Percentiles rank a stretch among this genome's conserved stretches.
These are phyloP conservation scores for Luffa acutangula DNA, from an alignment of 306 rosid genomes.

Conservation along the genomic window DNA sequence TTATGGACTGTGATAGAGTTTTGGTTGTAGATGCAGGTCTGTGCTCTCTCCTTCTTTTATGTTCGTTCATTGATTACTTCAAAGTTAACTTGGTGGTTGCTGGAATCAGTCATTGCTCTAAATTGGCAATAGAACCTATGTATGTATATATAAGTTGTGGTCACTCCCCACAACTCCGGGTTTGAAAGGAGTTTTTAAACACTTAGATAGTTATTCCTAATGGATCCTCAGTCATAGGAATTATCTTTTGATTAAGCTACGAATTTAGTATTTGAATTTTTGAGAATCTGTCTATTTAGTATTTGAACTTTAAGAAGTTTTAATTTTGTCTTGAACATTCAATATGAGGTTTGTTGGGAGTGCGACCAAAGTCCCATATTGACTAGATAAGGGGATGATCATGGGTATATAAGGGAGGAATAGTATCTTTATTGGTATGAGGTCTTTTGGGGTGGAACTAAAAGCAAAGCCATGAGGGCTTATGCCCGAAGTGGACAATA, in stretches of 20 bases:
- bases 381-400: too few relatives aligned
- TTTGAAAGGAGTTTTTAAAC: too few relatives aligned
- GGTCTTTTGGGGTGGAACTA: too few relatives aligned
- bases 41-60: neutral
- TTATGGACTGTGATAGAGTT: conserved; percentile 85
- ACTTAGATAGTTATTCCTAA: too few relatives aligned
- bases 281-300: too few relatives aligned
- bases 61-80: neutral
- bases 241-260: neutral
- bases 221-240: neutral
- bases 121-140: neutral
- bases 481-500: too few relatives aligned
- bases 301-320: too few relatives aligned
- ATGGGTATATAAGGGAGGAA: too few relatives aligned
- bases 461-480: too few relatives aligned
- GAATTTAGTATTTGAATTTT: too few relatives aligned
- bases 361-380: too few relatives aligned
- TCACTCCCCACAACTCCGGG: neutral
- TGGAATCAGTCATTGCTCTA: neutral
- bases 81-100: neutral
- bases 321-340: neutral
- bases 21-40: conserved; percentile 79
- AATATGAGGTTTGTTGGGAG: neutral
- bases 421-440: too few relatives aligned
- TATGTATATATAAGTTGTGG: neutral